phyloP scores from a whole-genome alignment of 176 grass and related monocot species.

The Aechmea fasciata region DNA sequence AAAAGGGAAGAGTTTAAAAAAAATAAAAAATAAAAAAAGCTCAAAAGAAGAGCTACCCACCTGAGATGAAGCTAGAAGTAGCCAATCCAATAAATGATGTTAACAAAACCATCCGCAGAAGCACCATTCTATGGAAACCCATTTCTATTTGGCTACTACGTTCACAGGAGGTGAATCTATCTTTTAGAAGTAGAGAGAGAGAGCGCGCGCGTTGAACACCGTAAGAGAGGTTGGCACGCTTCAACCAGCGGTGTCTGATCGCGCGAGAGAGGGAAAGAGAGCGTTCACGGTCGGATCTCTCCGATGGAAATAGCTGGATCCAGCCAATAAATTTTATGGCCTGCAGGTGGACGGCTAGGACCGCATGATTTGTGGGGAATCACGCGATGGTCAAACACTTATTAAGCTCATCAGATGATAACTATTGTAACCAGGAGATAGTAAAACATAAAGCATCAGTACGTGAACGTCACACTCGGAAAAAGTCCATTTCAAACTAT shows the following conservation, averaged over 20 bases:
- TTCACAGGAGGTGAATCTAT: not conserved
- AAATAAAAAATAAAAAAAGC: not conserved
- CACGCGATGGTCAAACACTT: too few relatives aligned
- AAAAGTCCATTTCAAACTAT: too few relatives aligned
- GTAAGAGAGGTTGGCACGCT: conserved; percentile 4
- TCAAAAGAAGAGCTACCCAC: conserved; percentile 17
- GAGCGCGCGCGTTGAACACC: not conserved
- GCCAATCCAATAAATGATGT: conserved; percentile 22
- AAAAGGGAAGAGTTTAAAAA: conserved; percentile 3
- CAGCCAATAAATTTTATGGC: too few relatives aligned
- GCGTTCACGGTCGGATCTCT: too few relatives aligned
- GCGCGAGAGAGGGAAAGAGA: not conserved
- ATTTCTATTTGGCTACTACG: conserved; percentile 12
- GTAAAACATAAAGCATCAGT: too few relatives aligned
- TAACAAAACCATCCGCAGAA: conserved; percentile 28
- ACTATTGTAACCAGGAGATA: too few relatives aligned
- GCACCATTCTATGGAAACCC: conserved; percentile 23
- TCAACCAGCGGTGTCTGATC: too few relatives aligned
- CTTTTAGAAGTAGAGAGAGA: not conserved
- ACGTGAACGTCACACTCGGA: too few relatives aligned
- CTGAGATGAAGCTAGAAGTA: conserved; percentile 44
- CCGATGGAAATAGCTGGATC: too few relatives aligned
- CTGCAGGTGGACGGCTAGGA: too few relatives aligned
- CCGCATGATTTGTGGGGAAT: too few relatives aligned
- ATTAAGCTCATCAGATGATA: too few relatives aligned